A percentile compares a stretch with the other conserved stretches of the same genome.
phyloP scores from a whole-genome alignment of 345 rosid species.

The Isatis tinctoria region DNA sequence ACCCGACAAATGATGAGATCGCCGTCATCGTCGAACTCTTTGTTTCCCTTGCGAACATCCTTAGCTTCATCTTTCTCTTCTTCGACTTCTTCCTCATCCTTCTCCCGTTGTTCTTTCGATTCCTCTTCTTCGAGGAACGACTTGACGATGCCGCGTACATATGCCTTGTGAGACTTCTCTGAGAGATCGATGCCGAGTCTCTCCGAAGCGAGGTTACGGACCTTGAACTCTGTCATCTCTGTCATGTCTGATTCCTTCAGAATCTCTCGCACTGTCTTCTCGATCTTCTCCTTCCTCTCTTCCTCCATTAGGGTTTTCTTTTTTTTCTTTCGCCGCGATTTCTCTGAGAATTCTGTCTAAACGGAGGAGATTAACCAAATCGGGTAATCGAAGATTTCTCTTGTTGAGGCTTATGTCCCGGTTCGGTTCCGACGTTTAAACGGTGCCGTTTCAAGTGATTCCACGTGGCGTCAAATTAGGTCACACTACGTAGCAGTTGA shows the following conservation, averaged over 20 bases:
- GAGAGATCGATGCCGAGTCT: constrained; percentile 65
- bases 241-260: constrained; percentile 66
- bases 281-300: constrained; percentile 47
- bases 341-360: neutral
- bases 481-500: neutral
- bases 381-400: constrained; percentile 1
- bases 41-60: constrained; percentile 17
- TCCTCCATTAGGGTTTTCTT: constrained; percentile 43
- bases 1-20: constrained; percentile 69
- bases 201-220: constrained; percentile 67
- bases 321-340: neutral
- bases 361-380: neutral
- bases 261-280: constrained; percentile 53
- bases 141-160: constrained; percentile 55
- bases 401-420: neutral
- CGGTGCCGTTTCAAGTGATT: neutral
- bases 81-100: constrained; percentile 21
- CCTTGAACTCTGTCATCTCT: constrained; percentile 65
- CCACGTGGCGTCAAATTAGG: constrained; percentile 4
- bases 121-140: constrained; percentile 60
- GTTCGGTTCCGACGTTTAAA: neutral
- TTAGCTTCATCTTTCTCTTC: constrained; percentile 17
- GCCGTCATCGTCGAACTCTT: constrained; percentile 73
- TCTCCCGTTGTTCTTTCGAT: constrained; percentile 19
- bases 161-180: constrained; percentile 52